These are phyloP conservation scores for Phialophora macrospora DNA, from an alignment of 2,329 filamentous ascomycete species.

Conservation along the genomic window DNA sequence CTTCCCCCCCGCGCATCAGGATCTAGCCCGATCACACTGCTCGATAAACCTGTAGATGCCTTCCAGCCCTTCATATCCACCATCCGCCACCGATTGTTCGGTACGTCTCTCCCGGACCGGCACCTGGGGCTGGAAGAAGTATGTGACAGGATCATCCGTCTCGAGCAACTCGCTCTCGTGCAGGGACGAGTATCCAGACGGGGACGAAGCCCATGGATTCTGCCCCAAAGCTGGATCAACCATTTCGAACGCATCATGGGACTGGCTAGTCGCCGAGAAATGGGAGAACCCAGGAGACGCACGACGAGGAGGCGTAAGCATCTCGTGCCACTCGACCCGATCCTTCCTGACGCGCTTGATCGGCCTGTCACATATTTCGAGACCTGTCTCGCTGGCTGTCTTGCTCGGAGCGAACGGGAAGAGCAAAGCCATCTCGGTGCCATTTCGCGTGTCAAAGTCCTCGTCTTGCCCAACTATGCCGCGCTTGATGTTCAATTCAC, in stretches of 20 bases:
- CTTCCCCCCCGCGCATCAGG: constrained; percentile 3
- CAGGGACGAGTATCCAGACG: constrained; percentile 63
- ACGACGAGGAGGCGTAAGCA: constrained; percentile 55
- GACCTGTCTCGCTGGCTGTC: constrained; percentile 52
- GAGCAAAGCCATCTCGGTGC: constrained; percentile 73
- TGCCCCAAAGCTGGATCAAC: constrained; percentile 48
- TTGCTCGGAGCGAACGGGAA: constrained; percentile 82
- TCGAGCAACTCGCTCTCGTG: constrained; percentile 53
- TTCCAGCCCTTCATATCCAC: constrained; percentile 63
- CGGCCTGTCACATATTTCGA: constrained; percentile 43
- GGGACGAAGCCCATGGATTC: constrained; percentile 61
- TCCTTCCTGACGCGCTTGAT: constrained; percentile 44
- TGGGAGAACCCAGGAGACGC: constrained; percentile 36
- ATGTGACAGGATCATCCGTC: constrained; percentile 44
- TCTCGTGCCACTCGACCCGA: constrained; percentile 61
- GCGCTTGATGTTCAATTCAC: constrained; percentile 81
- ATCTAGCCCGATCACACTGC: constrained; percentile 61
- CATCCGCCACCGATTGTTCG: constrained; percentile 24
- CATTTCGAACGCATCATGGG: constrained; percentile 27
- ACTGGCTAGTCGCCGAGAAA: constrained; percentile 40
- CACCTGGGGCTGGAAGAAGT: constrained; percentile 36
- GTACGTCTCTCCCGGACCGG: constrained; percentile 24
- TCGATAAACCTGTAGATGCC: constrained; percentile 70
- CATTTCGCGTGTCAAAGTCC: constrained; percentile 70
- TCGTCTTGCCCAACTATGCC: constrained; percentile 80